A percentile compares a stretch with the other conserved stretches of the same genome.
phyloP scores from a whole-genome alignment of 2,329 filamentous ascomycete species.

The Aspergillus hiratsukae region DNA sequence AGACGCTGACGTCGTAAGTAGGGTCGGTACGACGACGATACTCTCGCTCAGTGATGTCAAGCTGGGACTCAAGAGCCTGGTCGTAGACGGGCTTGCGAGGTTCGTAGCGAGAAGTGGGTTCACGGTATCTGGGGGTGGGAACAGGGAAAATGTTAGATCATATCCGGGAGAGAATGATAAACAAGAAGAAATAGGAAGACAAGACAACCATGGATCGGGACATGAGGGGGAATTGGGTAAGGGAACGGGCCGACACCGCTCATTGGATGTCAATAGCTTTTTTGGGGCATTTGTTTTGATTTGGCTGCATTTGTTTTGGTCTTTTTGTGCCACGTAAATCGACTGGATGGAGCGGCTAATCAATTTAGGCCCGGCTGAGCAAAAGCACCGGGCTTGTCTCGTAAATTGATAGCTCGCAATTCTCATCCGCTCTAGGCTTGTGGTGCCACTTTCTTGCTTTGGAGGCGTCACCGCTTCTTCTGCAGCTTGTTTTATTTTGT shows the following conservation, averaged over 20 bases:
- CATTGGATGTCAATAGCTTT: neutral
- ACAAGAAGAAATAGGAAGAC: neutral
- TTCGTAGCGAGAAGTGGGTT: slow-evolving; percentile 49
- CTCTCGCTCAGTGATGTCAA: slow-evolving; percentile 56
- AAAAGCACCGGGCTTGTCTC: slow-evolving; percentile 6
- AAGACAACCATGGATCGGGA: neutral
- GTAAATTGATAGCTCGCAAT: neutral
- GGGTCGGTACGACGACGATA: slow-evolving; percentile 60
- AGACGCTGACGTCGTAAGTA: slow-evolving; percentile 45
- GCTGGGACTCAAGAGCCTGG: slow-evolving; percentile 43
- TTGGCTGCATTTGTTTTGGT: slow-evolving; percentile 12
- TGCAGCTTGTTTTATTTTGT: neutral
- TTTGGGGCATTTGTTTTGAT: slow-evolving; percentile 2
- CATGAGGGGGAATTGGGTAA: neutral
- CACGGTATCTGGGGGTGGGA: slow-evolving; percentile 47
- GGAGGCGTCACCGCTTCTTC: neutral
- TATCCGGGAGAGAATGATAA: slow-evolving; percentile 1
- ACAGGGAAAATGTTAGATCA: neutral
- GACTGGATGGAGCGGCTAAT: slow-evolving; percentile 1
- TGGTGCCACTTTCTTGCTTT: neutral
- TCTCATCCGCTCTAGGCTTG: neutral
- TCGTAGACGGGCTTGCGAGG: slow-evolving; percentile 39
- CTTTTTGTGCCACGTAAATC: slow-evolving; percentile 22
- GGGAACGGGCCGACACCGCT: neutral
- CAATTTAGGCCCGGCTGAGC: slow-evolving; percentile 10